phyloP scores from a whole-genome alignment of 2,329 filamentous ascomycete genomes.

The Colletotrichum australisinense region DNA sequence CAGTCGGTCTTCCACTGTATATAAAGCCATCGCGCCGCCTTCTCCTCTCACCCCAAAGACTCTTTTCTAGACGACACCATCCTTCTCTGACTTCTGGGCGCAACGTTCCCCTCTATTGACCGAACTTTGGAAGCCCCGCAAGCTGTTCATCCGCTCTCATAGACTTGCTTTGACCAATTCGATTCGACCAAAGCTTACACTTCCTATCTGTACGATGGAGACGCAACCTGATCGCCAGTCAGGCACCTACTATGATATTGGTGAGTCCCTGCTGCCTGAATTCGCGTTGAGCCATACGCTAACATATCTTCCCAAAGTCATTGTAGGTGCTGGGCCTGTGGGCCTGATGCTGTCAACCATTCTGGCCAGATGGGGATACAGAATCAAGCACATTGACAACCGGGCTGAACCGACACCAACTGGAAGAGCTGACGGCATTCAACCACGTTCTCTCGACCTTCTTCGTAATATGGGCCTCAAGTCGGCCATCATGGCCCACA shows the following conservation, averaged over 20 bases:
- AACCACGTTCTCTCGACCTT: conserved; percentile 88
- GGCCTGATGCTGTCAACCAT: conserved; percentile 90
- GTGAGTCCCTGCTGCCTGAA: conserved; percentile 42
- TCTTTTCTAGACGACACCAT: neutral
- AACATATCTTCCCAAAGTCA: conserved; percentile 66
- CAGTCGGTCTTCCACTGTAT: conserved; percentile 12
- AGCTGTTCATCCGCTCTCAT: neutral
- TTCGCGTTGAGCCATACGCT: neutral
- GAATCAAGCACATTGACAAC: conserved; percentile 95
- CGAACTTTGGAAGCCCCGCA: neutral
- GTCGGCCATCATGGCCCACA: conserved; percentile 85
- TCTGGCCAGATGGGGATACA: conserved; percentile 92
- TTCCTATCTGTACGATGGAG: conserved; percentile 13
- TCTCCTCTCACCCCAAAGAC: neutral
- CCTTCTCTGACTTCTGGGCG: neutral
- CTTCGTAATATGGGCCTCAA: conserved; percentile 92
- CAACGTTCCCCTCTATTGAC: neutral
- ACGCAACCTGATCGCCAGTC: conserved; percentile 28
- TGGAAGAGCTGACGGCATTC: conserved; percentile 90
- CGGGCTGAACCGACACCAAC: conserved; percentile 85
- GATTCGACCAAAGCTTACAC: neutral
- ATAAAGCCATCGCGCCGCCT: conserved; percentile 1
- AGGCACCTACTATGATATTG: conserved; percentile 55
- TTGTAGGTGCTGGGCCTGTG: conserved; percentile 89
- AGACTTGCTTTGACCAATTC: neutral